Base-by-base conservation (phyloP, 148 eudicot genomes). In the Simmondsia chinensis region DNA sequence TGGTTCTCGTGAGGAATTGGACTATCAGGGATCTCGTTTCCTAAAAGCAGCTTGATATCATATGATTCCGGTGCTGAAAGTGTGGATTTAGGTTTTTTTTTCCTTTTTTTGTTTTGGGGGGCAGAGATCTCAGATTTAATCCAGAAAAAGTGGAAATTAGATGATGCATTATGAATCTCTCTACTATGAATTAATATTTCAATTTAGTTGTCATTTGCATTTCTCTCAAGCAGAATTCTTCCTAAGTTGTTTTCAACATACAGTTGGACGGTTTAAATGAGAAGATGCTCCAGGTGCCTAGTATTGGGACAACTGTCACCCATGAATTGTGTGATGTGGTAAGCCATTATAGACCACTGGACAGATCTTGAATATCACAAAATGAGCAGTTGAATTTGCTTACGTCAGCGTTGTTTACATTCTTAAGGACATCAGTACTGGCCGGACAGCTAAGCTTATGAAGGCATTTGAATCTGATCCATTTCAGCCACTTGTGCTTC, bases 251-350 rank as follows among this genome's bases (percentile, higher is more conserved):
- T 56, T 48, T 63, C 38, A 17, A 51, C 29, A 9, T 60, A 50
- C 77, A 91, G 99, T 72, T 91, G 77, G 99, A 91, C 62, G 70
- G 61, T 47, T 60, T 80, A 38, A 91, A 91, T 52, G 99, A 91
- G 80, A 74, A 75, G 46, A 61, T 76, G 55, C 48, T 72, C 16
- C 39, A 59, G 43, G 49, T 60, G 37, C 50, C 61, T 29, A 38
- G 34, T 1, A 46, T 35, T 57, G 61, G 54, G 36, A 46, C 17
- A 23, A 22, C 50, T 27, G 54, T 3, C 59, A 41, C 38, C 8
- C 44, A 56, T 56, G 33, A 42, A 41, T 60, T 42, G 33, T 63
- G 43, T 38, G 23, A 59, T 63, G 24, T 27, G 70, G 87, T 72
- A 57, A 65, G 60, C 13, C 34, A 4, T 18, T 18, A 9, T 31